Percentiles rank a stretch among this genome's conserved stretches.
Evolutionary conservation across 1,139 yeast genomes (phyloP).

Genomic region (Arxiozyma heterogenica): DNA sequence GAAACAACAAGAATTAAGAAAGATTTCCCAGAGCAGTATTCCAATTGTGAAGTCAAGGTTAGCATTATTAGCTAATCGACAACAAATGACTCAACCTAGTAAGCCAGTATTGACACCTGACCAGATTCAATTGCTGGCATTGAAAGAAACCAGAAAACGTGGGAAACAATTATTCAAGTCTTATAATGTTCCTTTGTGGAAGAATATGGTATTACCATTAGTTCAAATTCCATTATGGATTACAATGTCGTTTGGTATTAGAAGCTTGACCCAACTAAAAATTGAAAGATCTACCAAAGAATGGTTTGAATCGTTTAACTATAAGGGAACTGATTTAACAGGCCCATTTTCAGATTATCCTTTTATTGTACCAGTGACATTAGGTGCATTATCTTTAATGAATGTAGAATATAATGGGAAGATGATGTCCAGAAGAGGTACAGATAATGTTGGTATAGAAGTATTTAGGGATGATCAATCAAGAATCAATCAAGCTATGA

Average conservation of each 20-base stretch:
- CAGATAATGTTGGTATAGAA: constrained; percentile 26
- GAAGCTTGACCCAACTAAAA: constrained; percentile 51
- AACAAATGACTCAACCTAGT: constrained; percentile 7
- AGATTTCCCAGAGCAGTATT: constrained; percentile 61
- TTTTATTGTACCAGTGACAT: constrained; percentile 49
- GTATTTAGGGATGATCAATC: constrained; percentile 18
- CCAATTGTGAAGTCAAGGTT: constrained; percentile 68
- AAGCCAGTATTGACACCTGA: constrained; percentile 50
- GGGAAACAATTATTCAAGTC: constrained; percentile 60
- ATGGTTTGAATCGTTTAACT: constrained; percentile 9
- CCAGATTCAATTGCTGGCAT: constrained; percentile 61
- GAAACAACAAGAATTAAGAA: constrained; percentile 60
- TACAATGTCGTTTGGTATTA: constrained; percentile 61
- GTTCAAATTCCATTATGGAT: constrained; percentile 89
- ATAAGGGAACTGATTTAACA: constrained; percentile 31
- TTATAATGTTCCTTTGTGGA: constrained; percentile 70
- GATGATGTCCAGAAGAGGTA: constrained; percentile 38
- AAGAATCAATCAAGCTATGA: constrained; percentile 29
- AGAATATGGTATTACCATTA: constrained; percentile 61
- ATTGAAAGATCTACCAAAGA: constrained; percentile 17
- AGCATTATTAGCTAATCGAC: constrained; percentile 40
- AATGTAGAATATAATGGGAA: constrained; percentile 73
- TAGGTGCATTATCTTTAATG: constrained; percentile 62
- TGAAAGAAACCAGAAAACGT: constrained; percentile 69
- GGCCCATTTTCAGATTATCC: constrained; percentile 24